A percentile compares a stretch with the other conserved stretches of the same genome.
Evolutionary conservation across 2,329 filamentous ascomycete species (phyloP).

Genomic region (Colletotrichum australisinense): DNA sequence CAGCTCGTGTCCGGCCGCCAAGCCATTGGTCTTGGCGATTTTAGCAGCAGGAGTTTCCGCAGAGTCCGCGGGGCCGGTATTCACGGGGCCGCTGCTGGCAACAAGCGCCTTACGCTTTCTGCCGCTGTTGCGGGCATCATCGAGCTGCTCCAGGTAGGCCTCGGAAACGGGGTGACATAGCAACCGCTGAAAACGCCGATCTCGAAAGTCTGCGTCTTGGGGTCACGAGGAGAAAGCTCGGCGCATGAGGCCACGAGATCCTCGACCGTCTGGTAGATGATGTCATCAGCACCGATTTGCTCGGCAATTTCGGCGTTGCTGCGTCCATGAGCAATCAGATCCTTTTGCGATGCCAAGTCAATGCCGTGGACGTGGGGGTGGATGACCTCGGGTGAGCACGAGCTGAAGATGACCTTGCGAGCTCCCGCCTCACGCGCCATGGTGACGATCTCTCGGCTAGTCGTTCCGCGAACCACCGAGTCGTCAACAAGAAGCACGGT

Average conservation of each 20-base stretch:
- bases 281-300: constrained; percentile 57
- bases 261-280: constrained; percentile 72
- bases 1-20: constrained; percentile 8
- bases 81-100: constrained; percentile 20
- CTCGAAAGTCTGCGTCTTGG: constrained; percentile 76
- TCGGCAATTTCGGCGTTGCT: constrained; percentile 54
- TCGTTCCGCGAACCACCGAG: constrained; percentile 86
- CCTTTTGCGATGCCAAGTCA: constrained; percentile 51
- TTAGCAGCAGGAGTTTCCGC: constrained; percentile 4
- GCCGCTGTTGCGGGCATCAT: constrained; percentile 71
- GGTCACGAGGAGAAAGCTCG: constrained; percentile 71
- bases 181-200: constrained; percentile 92
- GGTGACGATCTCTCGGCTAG: constrained; percentile 68
- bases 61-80: not conserved
- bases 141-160: constrained; percentile 85
- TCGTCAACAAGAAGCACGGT: constrained; percentile 90
- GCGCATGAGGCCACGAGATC: constrained; percentile 86
- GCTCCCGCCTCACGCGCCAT: constrained; percentile 91
- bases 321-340: constrained; percentile 55
- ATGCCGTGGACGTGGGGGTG: constrained; percentile 52
- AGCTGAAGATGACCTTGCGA: constrained; percentile 84
- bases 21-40: constrained; percentile 8
- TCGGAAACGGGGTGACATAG: constrained; percentile 84
- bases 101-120: constrained; percentile 61
- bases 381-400: constrained; percentile 78